Base-by-base conservation (phyloP, 805 yeast genomes). In the Wickerhamomyces rabaulensis region DNA sequence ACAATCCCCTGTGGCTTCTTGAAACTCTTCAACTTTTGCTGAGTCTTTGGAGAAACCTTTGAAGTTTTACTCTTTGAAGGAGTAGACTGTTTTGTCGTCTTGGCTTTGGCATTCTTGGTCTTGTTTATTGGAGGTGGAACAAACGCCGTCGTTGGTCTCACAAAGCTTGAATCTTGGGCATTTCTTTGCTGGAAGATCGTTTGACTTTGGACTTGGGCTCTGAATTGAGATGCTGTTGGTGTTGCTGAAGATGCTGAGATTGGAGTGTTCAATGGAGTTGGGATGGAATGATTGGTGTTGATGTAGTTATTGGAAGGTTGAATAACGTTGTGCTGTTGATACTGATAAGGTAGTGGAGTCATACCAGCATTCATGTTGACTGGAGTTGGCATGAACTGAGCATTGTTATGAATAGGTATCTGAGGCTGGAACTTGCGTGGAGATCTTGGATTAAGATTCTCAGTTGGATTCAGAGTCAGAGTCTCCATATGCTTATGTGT, bases 201-300 rank as follows among this genome's bases (percentile, higher is more conserved):
- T 19, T 55, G 57, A 31, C 46, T 50, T 17, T 52, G 51, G 16
- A 51, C 46, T 31, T 56, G 60, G 44, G 52, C 44, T 23, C 47
- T 52, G 31, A 55, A 42, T 38, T 54, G 55, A 17, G 50, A 42
- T 43, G 44, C 22, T 43, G 44, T 20, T 45, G 49, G 27, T 37
- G 48, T 17, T 37, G 39, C 19, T 41, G 42, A 12, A 15, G 43
- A 10, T 36, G 45, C 22, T 45, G 48, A 37, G 42, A 46, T 29
- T 51, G 41, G 6, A 41, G 45, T 23, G 38, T 17, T 36, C 12
- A 25, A 7, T 6, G 27, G 27, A 27, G 31, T 27, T 27, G 31
- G n/a, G n/a, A 12, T 27, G 4, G 31, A 27, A 27, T 33, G 19
- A 17, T 6, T 33, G 16, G 37, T 19, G 12, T 36, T 36, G 17